A percentile compares a stretch with the other conserved stretches of the same genome.
Conservation (phyloP, 1,284 basidiomycete genomes). For the Cutaneotrichosporon dermatis region DNA sequence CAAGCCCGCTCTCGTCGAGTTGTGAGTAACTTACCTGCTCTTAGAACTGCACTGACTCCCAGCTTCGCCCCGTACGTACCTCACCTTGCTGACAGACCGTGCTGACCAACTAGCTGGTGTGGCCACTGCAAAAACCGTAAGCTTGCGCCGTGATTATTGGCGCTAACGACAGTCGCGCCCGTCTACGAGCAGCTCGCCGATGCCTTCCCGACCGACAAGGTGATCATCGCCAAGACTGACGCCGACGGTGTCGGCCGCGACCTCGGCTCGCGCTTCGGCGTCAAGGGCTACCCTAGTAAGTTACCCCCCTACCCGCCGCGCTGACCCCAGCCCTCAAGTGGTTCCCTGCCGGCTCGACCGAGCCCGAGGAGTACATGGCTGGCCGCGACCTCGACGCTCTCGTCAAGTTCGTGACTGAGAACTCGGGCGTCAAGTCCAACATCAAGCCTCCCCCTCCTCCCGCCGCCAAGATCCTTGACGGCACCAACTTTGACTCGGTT, state of each 20-base stretch:
- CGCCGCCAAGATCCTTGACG: conserved; percentile 64
- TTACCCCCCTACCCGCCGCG: conserved; percentile 7
- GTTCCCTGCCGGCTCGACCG: conserved; percentile 65
- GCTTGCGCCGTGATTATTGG: not conserved
- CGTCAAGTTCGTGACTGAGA: conserved; percentile 66
- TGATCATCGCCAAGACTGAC: conserved; percentile 87
- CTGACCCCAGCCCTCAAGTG: conserved; percentile 71
- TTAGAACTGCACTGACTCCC: conserved; percentile 4
- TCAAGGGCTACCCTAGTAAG: conserved; percentile 80
- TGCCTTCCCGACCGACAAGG: conserved; percentile 69
- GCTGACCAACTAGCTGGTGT: conserved; percentile 42
- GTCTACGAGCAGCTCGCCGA: conserved; percentile 83
- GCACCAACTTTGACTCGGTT: conserved; percentile 68
- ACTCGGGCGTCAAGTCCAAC: conserved; percentile 75
- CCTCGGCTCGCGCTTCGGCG: conserved; percentile 58
- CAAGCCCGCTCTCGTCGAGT: conserved; percentile 79
- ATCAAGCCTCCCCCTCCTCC: conserved; percentile 80
- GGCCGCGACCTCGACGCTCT: conserved; percentile 78
- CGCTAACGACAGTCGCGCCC: conserved; percentile 66
- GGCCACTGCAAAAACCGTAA: conserved; percentile 52
- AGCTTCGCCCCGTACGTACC: conserved; percentile 44
- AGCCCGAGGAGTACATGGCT: conserved; percentile 66
- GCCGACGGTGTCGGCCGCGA: conserved; percentile 76
- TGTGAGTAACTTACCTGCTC: conserved; percentile 56
- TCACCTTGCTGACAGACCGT: not conserved